phyloP scores from a whole-genome alignment of 305 asterid genomes.

The Fraxinus velutina region DNA sequence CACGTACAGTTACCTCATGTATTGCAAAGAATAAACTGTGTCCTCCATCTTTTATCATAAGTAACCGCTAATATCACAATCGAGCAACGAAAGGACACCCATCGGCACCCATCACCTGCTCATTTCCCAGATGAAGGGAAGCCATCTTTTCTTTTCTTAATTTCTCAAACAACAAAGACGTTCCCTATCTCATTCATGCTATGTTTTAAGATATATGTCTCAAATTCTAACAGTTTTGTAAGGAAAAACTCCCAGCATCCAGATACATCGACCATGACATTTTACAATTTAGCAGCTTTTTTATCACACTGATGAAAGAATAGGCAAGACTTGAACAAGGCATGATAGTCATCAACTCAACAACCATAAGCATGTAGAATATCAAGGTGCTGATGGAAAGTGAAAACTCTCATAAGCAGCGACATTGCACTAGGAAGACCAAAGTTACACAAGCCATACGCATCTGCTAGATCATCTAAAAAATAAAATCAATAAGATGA shows the following conservation, averaged over 20 bases:
- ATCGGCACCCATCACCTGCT: conserved; percentile 85
- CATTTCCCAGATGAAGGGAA: conserved; percentile 76
- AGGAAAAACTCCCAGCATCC: conserved; percentile 27
- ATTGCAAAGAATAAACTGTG: conserved; percentile 84
- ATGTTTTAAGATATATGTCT: conserved; percentile 35
- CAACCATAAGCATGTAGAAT: conserved; percentile 49
- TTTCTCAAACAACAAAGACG: conserved; percentile 38
- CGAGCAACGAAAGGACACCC: conserved; percentile 84
- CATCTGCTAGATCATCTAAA: conserved; percentile 58
- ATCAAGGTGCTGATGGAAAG: conserved; percentile 54
- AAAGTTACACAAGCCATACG: conserved; percentile 50
- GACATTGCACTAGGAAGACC: conserved; percentile 54
- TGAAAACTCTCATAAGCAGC: conserved; percentile 60
- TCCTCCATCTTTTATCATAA: conserved; percentile 88
- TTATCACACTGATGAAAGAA: conserved; percentile 19
- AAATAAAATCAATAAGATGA: conserved; percentile 43
- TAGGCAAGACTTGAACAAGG: conserved; percentile 18
- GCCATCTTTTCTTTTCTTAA: conserved; percentile 50
- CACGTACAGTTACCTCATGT: conserved; percentile 89
- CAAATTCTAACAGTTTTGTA: conserved; percentile 23
- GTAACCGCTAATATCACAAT: conserved; percentile 86
- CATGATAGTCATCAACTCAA: conserved; percentile 43
- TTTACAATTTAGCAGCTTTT: conserved; percentile 33
- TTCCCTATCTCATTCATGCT: conserved; percentile 39
- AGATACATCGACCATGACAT: conserved; percentile 28